Evolutionary conservation across 2,329 filamentous ascomycete species (phyloP).

Genomic region (Aspergillus arachidicola): DNA sequence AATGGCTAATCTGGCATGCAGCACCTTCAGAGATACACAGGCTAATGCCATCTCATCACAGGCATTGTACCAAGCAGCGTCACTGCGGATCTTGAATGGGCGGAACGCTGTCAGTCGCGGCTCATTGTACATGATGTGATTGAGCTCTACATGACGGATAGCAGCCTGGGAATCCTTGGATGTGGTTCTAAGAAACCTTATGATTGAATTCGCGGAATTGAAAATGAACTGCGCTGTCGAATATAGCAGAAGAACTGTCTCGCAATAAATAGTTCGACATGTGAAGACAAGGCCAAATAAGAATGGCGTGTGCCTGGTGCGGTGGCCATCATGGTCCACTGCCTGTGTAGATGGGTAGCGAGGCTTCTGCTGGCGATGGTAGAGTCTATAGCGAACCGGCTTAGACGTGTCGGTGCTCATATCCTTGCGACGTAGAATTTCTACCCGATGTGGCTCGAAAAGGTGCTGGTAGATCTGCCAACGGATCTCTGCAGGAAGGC

Average conservation of each 20-base stretch:
- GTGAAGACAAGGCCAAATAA: constrained; percentile 61
- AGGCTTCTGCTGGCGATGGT: constrained; percentile 54
- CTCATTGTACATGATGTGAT: constrained; percentile 29
- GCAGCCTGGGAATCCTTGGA: constrained; percentile 62
- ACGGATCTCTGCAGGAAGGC: constrained; percentile 70
- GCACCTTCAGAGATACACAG: constrained; percentile 15
- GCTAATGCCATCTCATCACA: constrained; percentile 18
- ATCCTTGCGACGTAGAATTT: constrained; percentile 35
- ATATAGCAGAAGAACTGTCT: constrained; percentile 69
- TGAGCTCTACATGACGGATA: constrained; percentile 38
- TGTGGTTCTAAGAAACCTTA: constrained; percentile 40
- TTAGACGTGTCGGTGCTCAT: constrained; percentile 65
- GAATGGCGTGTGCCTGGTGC: background rate
- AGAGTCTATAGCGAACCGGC: constrained; percentile 60
- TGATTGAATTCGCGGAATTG: constrained; percentile 15
- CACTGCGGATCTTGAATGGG: constrained; percentile 23
- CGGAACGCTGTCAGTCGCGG: constrained; percentile 19
- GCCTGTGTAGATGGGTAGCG: constrained; percentile 15
- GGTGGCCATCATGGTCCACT: background rate
- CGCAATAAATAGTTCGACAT: constrained; percentile 62
- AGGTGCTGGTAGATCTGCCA: constrained; percentile 68
- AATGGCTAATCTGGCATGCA: constrained; percentile 22
- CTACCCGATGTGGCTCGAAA: constrained; percentile 47
- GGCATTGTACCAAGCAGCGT: constrained; percentile 21
- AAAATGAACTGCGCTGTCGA: constrained; percentile 29